These are phyloP conservation scores for Alternaria arborescens DNA, from an alignment of 2,329 filamentous ascomycete genomes.

Conservation along the genomic window DNA sequence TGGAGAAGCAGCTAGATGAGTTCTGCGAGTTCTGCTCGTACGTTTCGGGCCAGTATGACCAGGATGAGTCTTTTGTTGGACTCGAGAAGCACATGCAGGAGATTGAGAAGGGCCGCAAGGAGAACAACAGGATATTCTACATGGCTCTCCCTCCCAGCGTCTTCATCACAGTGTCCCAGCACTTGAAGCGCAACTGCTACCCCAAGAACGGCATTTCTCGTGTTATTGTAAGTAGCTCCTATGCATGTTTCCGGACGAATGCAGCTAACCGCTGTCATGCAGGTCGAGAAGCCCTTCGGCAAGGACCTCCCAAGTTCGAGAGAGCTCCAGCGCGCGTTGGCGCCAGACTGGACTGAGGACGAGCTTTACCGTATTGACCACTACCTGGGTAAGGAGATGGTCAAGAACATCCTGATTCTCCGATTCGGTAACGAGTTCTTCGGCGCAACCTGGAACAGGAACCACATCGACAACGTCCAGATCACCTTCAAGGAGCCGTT, in stretches of 20 bases:
- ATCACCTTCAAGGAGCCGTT: conserved; percentile 99
- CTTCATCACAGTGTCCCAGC: conserved; percentile 96
- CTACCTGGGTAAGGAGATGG: conserved; percentile 99
- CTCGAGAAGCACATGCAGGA: conserved; percentile 86
- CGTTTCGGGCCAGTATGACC: conserved; percentile 95
- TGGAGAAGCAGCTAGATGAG: conserved; percentile 91
- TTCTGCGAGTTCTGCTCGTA: conserved; percentile 92
- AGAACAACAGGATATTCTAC: conserved; percentile 96
- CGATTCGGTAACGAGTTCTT: conserved; percentile 99
- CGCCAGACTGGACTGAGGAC: conserved; percentile 98
- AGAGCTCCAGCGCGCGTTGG: conserved; percentile 91
- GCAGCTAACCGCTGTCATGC: conserved; percentile 29
- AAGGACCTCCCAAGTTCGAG: conserved; percentile 95
- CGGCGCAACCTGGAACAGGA: conserved; percentile 97
- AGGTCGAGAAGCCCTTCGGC: conserved; percentile 99
- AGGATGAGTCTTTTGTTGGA: conserved; percentile 90
- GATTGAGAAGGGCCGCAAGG: conserved; percentile 80
- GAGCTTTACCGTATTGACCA: conserved; percentile 99
- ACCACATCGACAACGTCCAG: conserved; percentile 99
- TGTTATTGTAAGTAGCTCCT: conserved; percentile 75
- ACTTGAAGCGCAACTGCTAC: conserved; percentile 97
- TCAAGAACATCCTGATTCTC: conserved; percentile 98
- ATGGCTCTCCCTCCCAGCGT: conserved; percentile 98
- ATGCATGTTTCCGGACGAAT: conserved; percentile 8
- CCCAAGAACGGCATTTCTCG: conserved; percentile 88